Conservation (phyloP, 2,329 filamentous ascomycete species). For the Leptographium procerum region DNA sequence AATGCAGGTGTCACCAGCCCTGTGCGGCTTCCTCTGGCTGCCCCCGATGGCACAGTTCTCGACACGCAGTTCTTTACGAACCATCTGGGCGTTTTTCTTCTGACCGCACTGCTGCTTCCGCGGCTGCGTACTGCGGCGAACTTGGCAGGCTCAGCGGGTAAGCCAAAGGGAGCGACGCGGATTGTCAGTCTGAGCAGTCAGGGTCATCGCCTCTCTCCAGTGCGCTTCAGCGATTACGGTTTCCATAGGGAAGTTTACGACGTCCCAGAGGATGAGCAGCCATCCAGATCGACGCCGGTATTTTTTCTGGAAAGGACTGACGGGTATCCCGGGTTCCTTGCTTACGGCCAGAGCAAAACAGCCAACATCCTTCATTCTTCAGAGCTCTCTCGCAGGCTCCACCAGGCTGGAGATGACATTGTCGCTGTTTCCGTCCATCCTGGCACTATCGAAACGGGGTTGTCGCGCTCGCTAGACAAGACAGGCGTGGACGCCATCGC, state of each 20-base stretch:
- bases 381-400: conserved; percentile 21
- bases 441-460: conserved; percentile 19
- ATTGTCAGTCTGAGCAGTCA: conserved; percentile 30
- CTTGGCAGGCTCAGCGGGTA: background rate
- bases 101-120: conserved; percentile 33
- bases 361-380: conserved; percentile 32
- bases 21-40: conserved; percentile 20
- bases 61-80: conserved; percentile 21
- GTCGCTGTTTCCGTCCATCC: conserved; percentile 24
- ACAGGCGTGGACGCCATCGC: conserved; percentile 15
- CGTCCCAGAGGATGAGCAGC: conserved; percentile 14
- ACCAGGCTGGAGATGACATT: conserved; percentile 12
- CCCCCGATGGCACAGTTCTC: conserved; percentile 19
- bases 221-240: conserved; percentile 31
- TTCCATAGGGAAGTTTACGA: conserved; percentile 27
- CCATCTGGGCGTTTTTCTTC: conserved; percentile 35
- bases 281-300: conserved; percentile 1
- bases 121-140: conserved; percentile 19
- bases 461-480: conserved; percentile 17
- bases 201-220: conserved; percentile 24
- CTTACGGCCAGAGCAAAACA: conserved; percentile 36
- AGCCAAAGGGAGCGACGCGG: conserved; percentile 17
- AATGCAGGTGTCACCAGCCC: conserved; percentile 26
- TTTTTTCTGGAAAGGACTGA: conserved; percentile 6
- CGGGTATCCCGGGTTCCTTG: conserved; percentile 23